phyloP scores from a whole-genome alignment of 345 rosid genomes.

The Eucalyptus regnans region DNA sequence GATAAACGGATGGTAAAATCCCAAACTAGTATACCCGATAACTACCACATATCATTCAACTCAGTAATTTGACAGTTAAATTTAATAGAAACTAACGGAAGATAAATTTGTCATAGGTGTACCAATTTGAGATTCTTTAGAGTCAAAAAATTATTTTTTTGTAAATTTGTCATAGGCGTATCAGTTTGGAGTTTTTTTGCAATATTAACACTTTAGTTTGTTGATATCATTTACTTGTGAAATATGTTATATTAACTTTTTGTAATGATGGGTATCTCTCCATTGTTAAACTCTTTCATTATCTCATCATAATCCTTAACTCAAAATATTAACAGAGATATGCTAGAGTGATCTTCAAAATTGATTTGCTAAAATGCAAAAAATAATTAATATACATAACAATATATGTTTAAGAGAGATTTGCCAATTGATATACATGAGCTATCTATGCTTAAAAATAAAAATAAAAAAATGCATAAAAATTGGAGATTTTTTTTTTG shows the following conservation, averaged over 20 bases:
- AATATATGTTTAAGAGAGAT: not conserved
- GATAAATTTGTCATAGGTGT: no score
- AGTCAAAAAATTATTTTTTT: no score
- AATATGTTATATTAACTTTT: not conserved
- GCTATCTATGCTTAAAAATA: not conserved
- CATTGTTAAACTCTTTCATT: not conserved
- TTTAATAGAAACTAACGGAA: rapidly evolving
- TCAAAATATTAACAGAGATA: not conserved
- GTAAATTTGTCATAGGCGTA: rapidly evolving
- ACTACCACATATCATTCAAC: no score
- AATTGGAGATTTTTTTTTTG: not conserved
- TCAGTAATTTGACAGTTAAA: no score
- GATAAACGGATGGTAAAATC: no score
- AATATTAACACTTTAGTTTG: not conserved
- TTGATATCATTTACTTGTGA: not conserved
- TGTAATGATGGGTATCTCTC: not conserved
- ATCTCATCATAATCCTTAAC: not conserved
- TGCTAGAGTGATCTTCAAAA: not conserved
- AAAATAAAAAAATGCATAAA: not conserved
- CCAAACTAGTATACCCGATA: no score
- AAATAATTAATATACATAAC: not conserved
- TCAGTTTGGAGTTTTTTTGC: no score
- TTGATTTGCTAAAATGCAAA: not conserved
- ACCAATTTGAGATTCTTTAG: rapidly evolving
- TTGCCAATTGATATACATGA: not conserved